These are phyloP conservation scores for Mycena albidolilacea DNA, from an alignment of 768 basidiomycete genomes.

Conservation along the genomic window DNA sequence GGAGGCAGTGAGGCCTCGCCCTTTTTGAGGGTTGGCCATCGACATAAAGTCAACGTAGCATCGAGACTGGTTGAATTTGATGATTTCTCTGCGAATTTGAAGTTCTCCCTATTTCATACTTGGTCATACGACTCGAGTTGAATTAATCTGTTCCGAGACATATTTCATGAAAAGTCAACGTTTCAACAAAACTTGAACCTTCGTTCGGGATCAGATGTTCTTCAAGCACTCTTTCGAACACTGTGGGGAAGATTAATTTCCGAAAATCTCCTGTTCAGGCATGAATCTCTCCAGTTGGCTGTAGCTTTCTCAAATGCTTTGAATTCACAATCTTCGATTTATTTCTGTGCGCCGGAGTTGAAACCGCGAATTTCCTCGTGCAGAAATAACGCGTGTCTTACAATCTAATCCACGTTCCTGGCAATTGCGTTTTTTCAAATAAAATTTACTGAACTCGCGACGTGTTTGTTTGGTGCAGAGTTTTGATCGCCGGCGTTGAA, in stretches of 20 bases:
- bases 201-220: conserved; percentile 1
- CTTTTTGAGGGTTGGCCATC: neutral
- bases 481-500: neutral
- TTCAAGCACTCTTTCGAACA: neutral
- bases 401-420: neutral
- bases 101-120: conserved; percentile 1
- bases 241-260: neutral
- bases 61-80: neutral
- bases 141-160: neutral
- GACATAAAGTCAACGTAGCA: neutral
- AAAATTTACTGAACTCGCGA: conserved; percentile 2
- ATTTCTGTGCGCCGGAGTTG: neutral
- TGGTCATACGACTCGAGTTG: neutral
- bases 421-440: neutral
- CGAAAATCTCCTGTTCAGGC: neutral
- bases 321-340: neutral
- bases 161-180: neutral
- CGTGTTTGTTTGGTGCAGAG: conserved; percentile 4
- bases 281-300: neutral
- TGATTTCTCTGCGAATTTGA: neutral
- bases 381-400: neutral
- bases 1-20: neutral
- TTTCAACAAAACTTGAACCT: neutral
- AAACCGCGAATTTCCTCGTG: neutral
- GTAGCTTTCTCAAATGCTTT: neutral